Base-by-base conservation (phyloP, 208 protist genomes). In the Angomonas deanei region DNA sequence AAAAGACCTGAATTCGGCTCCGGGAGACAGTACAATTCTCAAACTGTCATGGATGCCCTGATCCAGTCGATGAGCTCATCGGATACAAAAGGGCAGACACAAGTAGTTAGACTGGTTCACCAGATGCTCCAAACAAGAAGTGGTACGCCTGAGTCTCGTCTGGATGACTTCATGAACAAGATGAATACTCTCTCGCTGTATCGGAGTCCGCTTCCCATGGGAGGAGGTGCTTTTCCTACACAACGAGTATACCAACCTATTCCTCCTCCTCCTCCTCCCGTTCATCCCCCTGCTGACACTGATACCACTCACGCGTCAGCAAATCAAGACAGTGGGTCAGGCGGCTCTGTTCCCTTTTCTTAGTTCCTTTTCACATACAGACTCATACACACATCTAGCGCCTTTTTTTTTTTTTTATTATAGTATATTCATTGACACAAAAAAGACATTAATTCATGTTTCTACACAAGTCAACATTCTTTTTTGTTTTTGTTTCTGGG, bases 101-200 rank as follows among this genome's bases (percentile, higher is more conserved):
- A 30, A 26, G 46, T 91, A 19, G 76, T 74, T 19, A 71, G 72
- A 46, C 61, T 67, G 10, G 47, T 87, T 26, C 80, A 88, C 62
- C 61, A 72, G 42, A 66, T 69, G 17, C 39, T 86, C 47, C 36
- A 33, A 6, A 66, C 53, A 19, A 53, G 49, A 50, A 63, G 50
- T 3, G 66, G 58, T 8, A 70, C 74, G 47, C 57, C 80, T 26
- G 55, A 65, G 24, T 55, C 74, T 30, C 72, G 79, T 19, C 59
- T 91, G 8, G 84, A 91, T 62, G 65, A 86, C 46, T 86, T 91
- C 76, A 48, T 91, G 21, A 71, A 72, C 19, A 65, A 62, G 21
- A 30, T 91, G 5, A 61, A 77, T n/a, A 50, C 64, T 21, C 32
- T 58, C 1, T 52, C 64, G 3, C 15, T 21, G 13, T 24, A 68